phyloP scores from a whole-genome alignment of 1,284 basidiomycete species.

The Gomphus bonarii region DNA sequence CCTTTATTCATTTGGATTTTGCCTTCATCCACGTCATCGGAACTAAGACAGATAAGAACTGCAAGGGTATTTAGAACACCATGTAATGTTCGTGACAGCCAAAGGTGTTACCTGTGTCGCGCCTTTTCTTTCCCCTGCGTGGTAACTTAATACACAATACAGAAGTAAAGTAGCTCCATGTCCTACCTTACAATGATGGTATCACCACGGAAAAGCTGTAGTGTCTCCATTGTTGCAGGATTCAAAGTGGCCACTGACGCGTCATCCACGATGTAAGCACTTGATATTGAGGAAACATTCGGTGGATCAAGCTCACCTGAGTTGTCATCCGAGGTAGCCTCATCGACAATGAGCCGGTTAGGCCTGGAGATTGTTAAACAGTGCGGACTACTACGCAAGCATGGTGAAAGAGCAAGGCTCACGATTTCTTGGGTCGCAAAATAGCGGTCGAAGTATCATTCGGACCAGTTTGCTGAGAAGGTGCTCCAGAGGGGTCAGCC shows the following conservation, averaged over 20 bases:
- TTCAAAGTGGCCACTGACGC: conserved; percentile 80
- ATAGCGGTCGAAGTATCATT: conserved; percentile 91
- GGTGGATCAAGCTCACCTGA: conserved; percentile 45
- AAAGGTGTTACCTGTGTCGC: conserved; percentile 52
- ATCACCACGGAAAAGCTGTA: conserved; percentile 92
- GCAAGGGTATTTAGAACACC: conserved; percentile 12
- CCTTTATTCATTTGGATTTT: conserved; percentile 97
- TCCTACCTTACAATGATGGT: conserved; percentile 82
- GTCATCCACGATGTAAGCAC: conserved; percentile 2
- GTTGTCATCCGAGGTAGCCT: conserved; percentile 86
- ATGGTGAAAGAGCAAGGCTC: conserved; percentile 27
- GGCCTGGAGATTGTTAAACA: conserved; percentile 42
- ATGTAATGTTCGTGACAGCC: not conserved
- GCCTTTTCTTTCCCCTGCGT: conserved; percentile 84
- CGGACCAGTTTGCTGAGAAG: conserved; percentile 56
- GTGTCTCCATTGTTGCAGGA: conserved; percentile 92
- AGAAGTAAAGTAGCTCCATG: not conserved
- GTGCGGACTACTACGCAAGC: conserved; percentile 7
- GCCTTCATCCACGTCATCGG: conserved; percentile 95
- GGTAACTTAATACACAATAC: not conserved
- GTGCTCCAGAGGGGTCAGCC: conserved; percentile 72
- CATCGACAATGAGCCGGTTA: conserved; percentile 91
- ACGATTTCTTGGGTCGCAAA: conserved; percentile 94
- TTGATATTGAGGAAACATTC: not conserved
- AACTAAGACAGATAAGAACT: conserved; percentile 91